Percentiles rank a stretch among this genome's conserved stretches.
Conservation (phyloP, 2,329 filamentous ascomycete species). For the Zopfia rhizophila region DNA sequence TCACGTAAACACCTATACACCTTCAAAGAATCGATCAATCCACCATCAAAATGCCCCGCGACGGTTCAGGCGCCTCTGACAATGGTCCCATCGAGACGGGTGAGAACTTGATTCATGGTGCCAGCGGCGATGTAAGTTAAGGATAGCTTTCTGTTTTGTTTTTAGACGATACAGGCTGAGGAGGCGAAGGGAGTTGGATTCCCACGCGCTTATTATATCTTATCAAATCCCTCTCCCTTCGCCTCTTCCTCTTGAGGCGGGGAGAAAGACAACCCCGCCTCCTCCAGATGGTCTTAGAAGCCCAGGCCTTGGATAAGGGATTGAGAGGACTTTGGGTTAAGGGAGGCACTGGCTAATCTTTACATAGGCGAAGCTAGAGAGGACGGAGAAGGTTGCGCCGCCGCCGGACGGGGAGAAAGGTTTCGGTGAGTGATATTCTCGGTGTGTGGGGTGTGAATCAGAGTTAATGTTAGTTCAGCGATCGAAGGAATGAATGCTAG, state of each 20-base stretch:
- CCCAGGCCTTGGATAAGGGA: too few relatives aligned
- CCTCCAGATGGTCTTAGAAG: too few relatives aligned
- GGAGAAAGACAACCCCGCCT: too few relatives aligned
- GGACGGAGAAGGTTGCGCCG: slow-evolving; percentile 52
- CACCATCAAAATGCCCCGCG: slow-evolving; percentile 51
- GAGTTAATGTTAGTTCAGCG: slow-evolving; percentile 21
- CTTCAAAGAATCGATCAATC: slow-evolving; percentile 4
- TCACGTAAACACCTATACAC: too few relatives aligned
- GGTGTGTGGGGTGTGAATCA: slow-evolving; percentile 19
- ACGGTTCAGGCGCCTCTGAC: slow-evolving; percentile 53
- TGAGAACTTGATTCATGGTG: slow-evolving; percentile 51
- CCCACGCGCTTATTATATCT: too few relatives aligned
- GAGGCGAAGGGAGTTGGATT: too few relatives aligned
- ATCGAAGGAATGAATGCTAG: slow-evolving; percentile 48
- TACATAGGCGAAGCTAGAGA: slow-evolving; percentile 47
- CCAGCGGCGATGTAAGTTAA: slow-evolving; percentile 44
- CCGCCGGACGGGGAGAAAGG: slow-evolving; percentile 52
- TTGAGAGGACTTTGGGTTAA: too few relatives aligned
- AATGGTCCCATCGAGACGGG: slow-evolving; percentile 52
- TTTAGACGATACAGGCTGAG: too few relatives aligned
- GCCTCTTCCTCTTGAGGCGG: too few relatives aligned
- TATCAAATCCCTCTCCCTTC: too few relatives aligned
- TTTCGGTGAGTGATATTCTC: slow-evolving; percentile 45
- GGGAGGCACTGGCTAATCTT: too few relatives aligned
- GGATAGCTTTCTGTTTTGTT: slow-evolving; percentile 1